Evolutionary conservation across 2,329 filamentous ascomycete genomes (phyloP), one percentile per base, ranked within the genome.

Genomic region (Alternaria infectoria): DNA sequence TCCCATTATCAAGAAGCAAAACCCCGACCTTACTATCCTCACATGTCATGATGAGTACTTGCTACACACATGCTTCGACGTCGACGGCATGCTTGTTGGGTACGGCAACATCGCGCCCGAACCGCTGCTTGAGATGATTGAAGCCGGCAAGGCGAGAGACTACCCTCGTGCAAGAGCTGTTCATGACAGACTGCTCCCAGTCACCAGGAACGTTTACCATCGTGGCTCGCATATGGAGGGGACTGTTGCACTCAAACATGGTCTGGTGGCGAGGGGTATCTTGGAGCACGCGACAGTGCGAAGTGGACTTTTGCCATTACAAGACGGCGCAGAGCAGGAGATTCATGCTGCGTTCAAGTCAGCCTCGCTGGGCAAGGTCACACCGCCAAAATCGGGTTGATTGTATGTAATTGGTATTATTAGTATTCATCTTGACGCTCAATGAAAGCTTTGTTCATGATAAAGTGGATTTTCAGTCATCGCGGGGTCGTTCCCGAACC

Each of bases 161-260:
- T 86, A 86, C 67, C 76, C 76, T 56, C 81, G 77, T 59, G 84
- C 85, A 4, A 79, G 84, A 23, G 79, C 79, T 45, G 76, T 86
- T n/a, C 85, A 86, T 69, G 84, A 86, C 66, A 79, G 79, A 67
- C 75, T 86, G 2, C 73, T 86, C 4, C 85, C 84, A 1, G 78
- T 86, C 0, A 86, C 85, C 1, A 85, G 84, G 74, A 82, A 81
- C n/a, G 83, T 86, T 0, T 86, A 86, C 67, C 84, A 86, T 71
- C 82, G 84, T 6, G 85, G 84, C 10, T 86, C 83, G 10, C 85
- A 86, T 61, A 86, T 86, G 84, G 84, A 86, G 74, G 85, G 85
- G 3, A 86, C 84, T 2, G 83, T 86, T 26, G 71, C 75, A 8
- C 62, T 86, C 21, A 86, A 86, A 76, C 84, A 86, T 62, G 84